Base-by-base conservation (phyloP, 83 land plant species). In the Picea mariana region DNA sequence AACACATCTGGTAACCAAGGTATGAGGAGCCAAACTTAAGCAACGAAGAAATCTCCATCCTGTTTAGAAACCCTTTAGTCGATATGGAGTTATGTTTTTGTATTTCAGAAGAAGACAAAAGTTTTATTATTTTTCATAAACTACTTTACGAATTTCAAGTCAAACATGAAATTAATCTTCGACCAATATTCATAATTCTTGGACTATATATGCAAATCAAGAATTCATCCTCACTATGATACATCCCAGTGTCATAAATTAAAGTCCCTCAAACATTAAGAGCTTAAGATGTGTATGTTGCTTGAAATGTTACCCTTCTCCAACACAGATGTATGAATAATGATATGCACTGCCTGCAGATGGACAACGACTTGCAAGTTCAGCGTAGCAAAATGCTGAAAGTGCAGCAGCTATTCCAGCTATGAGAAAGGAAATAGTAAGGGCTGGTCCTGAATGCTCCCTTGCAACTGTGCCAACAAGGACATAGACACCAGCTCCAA, bases 321-420 rank as follows among this genome's bases (percentile, higher is more conserved):
- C 99, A 42, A 97, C 97, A 78, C 99, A 97, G 67, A 92, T 93
- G 84, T 97, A 97, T 9, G 99, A 90, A 83, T 97, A 97, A 77
- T 97, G 99, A 67, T 97, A 97, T 21, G 99, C 99, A 84, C 98
- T 95, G 40, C 99, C 98, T 8, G 98, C 98, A 83, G 99, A 97
- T 3, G 99, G 98, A 84, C 99, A 97, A 71, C 99, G 95, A 71
- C 98, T 95, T 20, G 99, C 89, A 65, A 97, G 95, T 88, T 97
- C 99, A 21, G 99, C 99, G 91, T 97, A 97, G 88, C 99, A 97
- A 85, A 97, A 93, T 12, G 99, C 99, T 3, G 99, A 95, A 69
- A 95, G 91, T 6, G 97, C 98, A 67, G 99, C 95, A 61, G 99
- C 98, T 79, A 97, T 89, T 38, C 99, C 99, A 80, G 99, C 99